Evolutionary conservation across 805 yeast species (phyloP), one percentile per base, ranked within the genome.

Genomic region (Cyberlindnera japonica): DNA sequence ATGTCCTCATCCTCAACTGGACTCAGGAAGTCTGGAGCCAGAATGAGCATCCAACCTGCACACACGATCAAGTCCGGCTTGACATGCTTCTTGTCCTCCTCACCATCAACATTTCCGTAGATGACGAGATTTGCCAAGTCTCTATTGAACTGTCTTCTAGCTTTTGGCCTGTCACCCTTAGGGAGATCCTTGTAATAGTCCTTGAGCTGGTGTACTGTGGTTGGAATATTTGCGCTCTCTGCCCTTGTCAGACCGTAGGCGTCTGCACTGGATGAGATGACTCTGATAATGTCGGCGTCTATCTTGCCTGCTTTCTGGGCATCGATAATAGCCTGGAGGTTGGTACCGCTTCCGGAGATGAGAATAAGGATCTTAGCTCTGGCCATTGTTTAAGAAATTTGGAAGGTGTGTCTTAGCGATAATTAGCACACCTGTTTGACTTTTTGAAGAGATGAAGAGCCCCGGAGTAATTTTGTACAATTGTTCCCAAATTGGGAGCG

Each of bases 21-120:
- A 28, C 68, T 64, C 45, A 93, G 69, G 50, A 88, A 89, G 16
- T 77, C 70, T 4, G 87, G 80, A 1, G 96, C 84, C 44, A 93
- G 70, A 43, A 93, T 93, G 38, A 93, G 74, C 90, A 93, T 82
- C 99, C 99, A 93, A 2, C 99, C 99, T 5, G 99, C 99, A 65
- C 99, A 93, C 6, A 93, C 97, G 29, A 93, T 80, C 48, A 93
- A 70, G 50, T 85, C 86, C 5, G 98, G 98, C 49, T 72, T 72
- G 23, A 61, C 51, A 38, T 77, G 71, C 22, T 37, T 44, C 41
- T 49, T 51, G 26, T 43, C 56, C 26, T 49, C 51, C 26, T 51
- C 58, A 12, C 69, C 75, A 14, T 62, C 65, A 22, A 49, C 49
- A 26, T 60, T 45, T 6, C 81, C 81, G 41, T 69, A 59, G 18